phyloP scores from a whole-genome alignment of 768 basidiomycete genomes.

The Collybia nuda region DNA sequence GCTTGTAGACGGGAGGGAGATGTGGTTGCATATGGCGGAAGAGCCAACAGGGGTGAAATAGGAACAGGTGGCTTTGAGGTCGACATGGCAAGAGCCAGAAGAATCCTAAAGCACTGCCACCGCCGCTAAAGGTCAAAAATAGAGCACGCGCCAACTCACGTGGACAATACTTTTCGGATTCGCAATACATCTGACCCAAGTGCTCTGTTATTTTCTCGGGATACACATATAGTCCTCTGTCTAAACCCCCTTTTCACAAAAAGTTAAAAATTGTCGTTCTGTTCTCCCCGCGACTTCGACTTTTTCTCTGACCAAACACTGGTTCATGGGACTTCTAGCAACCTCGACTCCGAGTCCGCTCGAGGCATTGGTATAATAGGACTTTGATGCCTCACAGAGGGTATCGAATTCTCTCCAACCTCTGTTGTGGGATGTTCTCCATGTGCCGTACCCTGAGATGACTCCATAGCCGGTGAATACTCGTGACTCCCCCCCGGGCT shows the following conservation, averaged over 20 bases:
- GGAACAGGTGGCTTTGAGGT: constrained; percentile 4
- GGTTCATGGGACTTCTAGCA: too few species aligned
- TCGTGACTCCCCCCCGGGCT: constrained; percentile 8
- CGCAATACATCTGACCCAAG: too few species aligned
- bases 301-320: too few species aligned
- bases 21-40: constrained; percentile 46
- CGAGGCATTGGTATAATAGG: too few species aligned
- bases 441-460: constrained; percentile 17
- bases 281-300: too few species aligned
- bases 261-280: too few species aligned
- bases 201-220: too few species aligned
- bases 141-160: neutral
- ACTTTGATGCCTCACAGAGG: too few species aligned
- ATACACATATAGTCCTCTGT: too few species aligned
- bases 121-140: neutral
- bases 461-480: constrained; percentile 21
- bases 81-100: constrained; percentile 8
- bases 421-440: constrained; percentile 8
- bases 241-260: too few species aligned
- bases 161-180: neutral
- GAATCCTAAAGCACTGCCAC: too few species aligned
- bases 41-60: constrained; percentile 19
- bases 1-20: constrained; percentile 65
- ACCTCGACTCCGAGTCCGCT: too few species aligned
- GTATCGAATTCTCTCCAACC: constrained; percentile 1